These are phyloP conservation scores for Rhizoctonia solani DNA, from an alignment of 1,284 basidiomycete genomes.

Conservation along the genomic window DNA sequence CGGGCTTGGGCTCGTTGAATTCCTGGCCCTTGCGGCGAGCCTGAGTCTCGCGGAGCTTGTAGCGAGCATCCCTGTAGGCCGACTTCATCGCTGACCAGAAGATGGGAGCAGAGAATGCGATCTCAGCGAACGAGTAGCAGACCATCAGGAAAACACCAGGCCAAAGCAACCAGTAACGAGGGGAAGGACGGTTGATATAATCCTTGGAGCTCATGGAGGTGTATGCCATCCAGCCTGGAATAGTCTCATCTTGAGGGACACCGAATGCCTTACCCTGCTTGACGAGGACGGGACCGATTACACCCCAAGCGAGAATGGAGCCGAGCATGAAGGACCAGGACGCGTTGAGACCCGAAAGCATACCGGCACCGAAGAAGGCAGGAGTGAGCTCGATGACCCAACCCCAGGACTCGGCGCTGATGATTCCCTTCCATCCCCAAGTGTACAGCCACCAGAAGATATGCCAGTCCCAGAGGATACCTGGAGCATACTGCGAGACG, in stretches of 20 bases:
- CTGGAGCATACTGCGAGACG: slow-evolving; percentile 62
- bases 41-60: slow-evolving; percentile 6
- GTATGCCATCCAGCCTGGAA: slow-evolving; percentile 52
- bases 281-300: slow-evolving; percentile 54
- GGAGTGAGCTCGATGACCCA: slow-evolving; percentile 63
- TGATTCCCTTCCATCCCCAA: slow-evolving; percentile 63
- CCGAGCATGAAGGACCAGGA: slow-evolving; percentile 66
- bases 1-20: slow-evolving; percentile 33
- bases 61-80: slow-evolving; percentile 9
- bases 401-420: slow-evolving; percentile 60
- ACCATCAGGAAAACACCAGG: slow-evolving; percentile 55
- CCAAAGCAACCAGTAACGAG: slow-evolving; percentile 71
- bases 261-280: slow-evolving; percentile 50
- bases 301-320: slow-evolving; percentile 62
- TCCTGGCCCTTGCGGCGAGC: slow-evolving; percentile 8
- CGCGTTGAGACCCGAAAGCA: slow-evolving; percentile 66
- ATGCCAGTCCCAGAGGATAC: slow-evolving; percentile 68
- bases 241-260: slow-evolving; percentile 48
- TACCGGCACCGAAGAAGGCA: slow-evolving; percentile 68
- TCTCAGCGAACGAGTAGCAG: slow-evolving; percentile 43
- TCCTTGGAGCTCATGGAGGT: slow-evolving; percentile 53
- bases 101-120: slow-evolving; percentile 35
- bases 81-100: slow-evolving; percentile 32
- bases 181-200: slow-evolving; percentile 54
- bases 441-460: slow-evolving; percentile 66